phyloP scores from a whole-genome alignment of 768 basidiomycete species.

The Candolleomyces eurysporus region DNA sequence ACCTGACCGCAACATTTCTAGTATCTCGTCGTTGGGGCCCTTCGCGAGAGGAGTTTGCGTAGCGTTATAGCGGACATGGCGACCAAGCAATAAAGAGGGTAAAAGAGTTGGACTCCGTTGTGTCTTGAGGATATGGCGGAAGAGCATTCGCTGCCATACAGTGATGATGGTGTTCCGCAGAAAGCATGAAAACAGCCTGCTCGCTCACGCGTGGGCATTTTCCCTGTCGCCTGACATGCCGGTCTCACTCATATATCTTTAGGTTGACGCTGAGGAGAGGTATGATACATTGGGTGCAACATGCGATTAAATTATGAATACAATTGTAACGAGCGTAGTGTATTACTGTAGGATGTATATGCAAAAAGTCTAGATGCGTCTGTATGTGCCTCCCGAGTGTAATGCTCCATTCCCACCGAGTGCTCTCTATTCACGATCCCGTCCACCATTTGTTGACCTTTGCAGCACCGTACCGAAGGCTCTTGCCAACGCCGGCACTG shows the following conservation, averaged over 20 bases:
- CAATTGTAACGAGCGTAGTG: neutral
- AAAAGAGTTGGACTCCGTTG: conserved; percentile 3
- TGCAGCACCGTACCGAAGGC: conserved; percentile 65
- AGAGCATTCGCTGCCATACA: conserved; percentile 11
- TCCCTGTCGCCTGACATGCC: no score
- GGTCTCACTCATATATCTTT: no score
- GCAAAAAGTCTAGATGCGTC: neutral
- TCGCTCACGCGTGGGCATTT: no score
- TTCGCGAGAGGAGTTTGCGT: neutral
- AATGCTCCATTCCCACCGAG: neutral
- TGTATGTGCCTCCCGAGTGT: neutral
- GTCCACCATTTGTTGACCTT: conserved; percentile 88
- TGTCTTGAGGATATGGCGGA: conserved; percentile 8
- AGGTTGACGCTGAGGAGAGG: no score
- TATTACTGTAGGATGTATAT: neutral
- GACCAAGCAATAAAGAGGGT: neutral
- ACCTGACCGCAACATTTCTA: conserved; percentile 8
- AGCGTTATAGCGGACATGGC: conserved; percentile 1
- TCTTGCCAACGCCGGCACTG: conserved; percentile 80
- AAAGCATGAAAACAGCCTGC: neutral
- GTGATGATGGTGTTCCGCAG: neutral
- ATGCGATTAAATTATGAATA: conserved; percentile 7
- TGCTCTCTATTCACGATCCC: conserved; percentile 25
- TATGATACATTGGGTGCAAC: neutral
- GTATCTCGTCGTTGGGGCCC: neutral